Evolutionary conservation across 2,329 filamentous ascomycete genomes (phyloP), one percentile per base, ranked within the genome.

Genomic region (Mycosphaerella sp.): DNA sequence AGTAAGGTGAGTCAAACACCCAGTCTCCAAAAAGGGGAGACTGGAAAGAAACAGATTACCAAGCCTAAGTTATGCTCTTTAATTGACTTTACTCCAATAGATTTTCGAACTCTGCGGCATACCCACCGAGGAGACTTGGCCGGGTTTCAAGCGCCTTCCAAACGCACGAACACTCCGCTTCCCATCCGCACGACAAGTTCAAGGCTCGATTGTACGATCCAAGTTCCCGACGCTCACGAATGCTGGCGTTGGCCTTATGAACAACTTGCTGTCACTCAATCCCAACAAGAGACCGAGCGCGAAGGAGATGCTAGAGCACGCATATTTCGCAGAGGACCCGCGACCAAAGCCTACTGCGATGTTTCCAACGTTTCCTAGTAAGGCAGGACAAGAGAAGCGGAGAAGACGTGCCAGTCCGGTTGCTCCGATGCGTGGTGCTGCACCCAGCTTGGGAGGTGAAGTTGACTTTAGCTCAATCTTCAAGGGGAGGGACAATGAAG

Each of bases 281-380:
- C 93, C 93, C 0, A 75, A 75, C 0, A 69, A 72, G 4, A 76
- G 93, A 14, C 89, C 88, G 0, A 77, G 79, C 1, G 89, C 91
- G 1, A 74, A 74, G 44, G 80, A 89, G 53, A 83, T 94, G 66
- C 76, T 97, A 32, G 73, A 77, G 42, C 88, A 96, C 68, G 76
- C 82, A 32, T 98, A 95, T 69, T 98, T 98, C 69, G 75, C 36
- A n/a, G 90, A 97, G 71, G 86, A 94, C 60, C 93, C 93, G 0
- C 86, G 86, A 54, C 88, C 90, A 1, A 97, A 97, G 72, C 83
- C 85, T 6, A 86, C 88, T 66, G 86, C 85, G 62, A 85, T 98
- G 84, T 97, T 98, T 66, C 93, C 93, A 2, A 97, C 93, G 0
- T 98, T 97, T 67, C 93, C 93, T 0, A 93, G 87, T 62, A 96